Conservation (phyloP, 768 basidiomycete genomes). For the Tubosaeta sp. region DNA sequence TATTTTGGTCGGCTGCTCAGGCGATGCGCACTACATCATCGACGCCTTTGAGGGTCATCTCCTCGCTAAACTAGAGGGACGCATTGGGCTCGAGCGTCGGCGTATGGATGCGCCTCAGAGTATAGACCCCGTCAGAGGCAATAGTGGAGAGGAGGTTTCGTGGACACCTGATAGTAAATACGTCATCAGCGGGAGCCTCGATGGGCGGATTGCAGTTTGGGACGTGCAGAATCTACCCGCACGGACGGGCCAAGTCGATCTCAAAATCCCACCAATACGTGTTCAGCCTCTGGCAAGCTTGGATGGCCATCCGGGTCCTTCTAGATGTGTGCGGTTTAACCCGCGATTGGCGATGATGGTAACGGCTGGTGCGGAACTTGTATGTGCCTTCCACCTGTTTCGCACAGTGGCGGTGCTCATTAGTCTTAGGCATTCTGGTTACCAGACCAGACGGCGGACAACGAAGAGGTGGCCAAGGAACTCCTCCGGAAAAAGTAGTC, state of each 20-base stretch:
- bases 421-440: conserved; percentile 56
- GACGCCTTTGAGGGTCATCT: conserved; percentile 87
- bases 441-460: conserved; percentile 62
- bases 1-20: conserved; percentile 88
- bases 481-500: conserved; percentile 52
- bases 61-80: conserved; percentile 82
- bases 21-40: conserved; percentile 87
- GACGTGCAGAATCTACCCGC: conserved; percentile 66
- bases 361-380: conserved; percentile 79
- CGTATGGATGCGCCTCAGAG: conserved; percentile 42
- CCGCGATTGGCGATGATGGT: conserved; percentile 87
- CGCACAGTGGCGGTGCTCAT: conserved; percentile 6
- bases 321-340: conserved; percentile 86
- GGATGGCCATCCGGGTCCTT: conserved; percentile 80
- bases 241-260: conserved; percentile 49
- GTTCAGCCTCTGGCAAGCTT: conserved; percentile 48
- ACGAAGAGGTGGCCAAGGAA: conserved; percentile 68
- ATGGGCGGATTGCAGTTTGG: conserved; percentile 87
- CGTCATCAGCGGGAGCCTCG: conserved; percentile 77
- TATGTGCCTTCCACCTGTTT: conserved; percentile 33
- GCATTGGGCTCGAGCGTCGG: conserved; percentile 76
- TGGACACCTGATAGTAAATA: conserved; percentile 96
- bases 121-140: conserved; percentile 71
- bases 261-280: conserved; percentile 47
- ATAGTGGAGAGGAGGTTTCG: conserved; percentile 87